Evolutionary conservation across 345 rosid genomes (phyloP), one percentile per base, ranked within the genome.

Genomic region (Stellera chamaejasme): DNA sequence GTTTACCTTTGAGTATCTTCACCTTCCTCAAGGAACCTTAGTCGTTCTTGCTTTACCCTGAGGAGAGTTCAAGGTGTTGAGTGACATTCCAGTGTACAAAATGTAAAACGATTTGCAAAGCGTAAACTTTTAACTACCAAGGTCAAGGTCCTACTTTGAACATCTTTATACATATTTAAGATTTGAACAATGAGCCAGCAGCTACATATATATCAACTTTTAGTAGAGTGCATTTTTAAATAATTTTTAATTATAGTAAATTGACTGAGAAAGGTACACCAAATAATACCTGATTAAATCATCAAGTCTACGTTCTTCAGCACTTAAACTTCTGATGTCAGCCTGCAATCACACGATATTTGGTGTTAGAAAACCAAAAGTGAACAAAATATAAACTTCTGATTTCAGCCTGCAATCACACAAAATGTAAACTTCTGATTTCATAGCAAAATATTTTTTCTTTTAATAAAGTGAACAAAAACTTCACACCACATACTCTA

Each of bases 21-120:
- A 77, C 80, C 75, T 70, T 78, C 85, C 59, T 66, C 77, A 52
- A 84, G 45, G 54, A 63, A 56, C 64, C 85, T 73, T 26, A 87
- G 44, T 56, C 70, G 79, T 58, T 77, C 82, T 67, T 72, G 69
- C 70, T 64, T 80, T 69, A 82, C 76, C 76, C 92, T 87, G 66
- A 41, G 27, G 66, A 75, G 48, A 42, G 36, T 64, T 61, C 58
- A 66, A 15, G 62, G 39, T n/a, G 45, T n/a, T 69, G 6, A n/a
- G 67, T 57, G 58, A 64, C 50, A 47, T n/a, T 32, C 39, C 39
- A 49, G 51, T 44, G 36, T 43, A 52, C 45, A 48, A 41, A 32
- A 43, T 48, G 10, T 53, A 74, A 46, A 13, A 55, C 1, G 11
- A 43, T 15, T 16, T 4, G 39, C 39, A 32, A 7, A 32, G 3